Conservation (phyloP, 192 early-diverging fungal species). For the Funneliformis mosseae region DNA sequence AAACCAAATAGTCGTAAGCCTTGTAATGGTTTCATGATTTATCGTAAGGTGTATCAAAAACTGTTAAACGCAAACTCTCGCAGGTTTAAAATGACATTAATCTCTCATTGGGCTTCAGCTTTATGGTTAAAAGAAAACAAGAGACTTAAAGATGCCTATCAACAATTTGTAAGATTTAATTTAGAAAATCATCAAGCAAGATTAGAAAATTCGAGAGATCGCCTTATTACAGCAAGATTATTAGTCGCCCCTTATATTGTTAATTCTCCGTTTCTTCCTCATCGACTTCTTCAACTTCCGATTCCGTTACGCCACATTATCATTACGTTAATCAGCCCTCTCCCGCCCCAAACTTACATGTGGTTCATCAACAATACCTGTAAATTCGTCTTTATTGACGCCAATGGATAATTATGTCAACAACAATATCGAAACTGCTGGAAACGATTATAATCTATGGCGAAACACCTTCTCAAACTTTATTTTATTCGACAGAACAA, state of each 20-base stretch:
- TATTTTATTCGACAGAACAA: neutral
- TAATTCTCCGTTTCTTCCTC: neutral
- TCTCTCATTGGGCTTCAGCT: neutral
- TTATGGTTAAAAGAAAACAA: neutral
- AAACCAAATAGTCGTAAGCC: neutral
- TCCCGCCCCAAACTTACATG: neutral
- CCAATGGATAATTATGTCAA: neutral
- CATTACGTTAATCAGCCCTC: neutral
- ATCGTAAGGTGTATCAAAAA: neutral
- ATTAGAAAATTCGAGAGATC: neutral
- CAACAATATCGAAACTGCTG: neutral
- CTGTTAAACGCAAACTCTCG: neutral
- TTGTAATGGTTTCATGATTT: conserved; percentile 18
- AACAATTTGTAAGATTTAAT: conserved; percentile 5
- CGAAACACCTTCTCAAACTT: neutral
- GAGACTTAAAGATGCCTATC: conserved; percentile 9
- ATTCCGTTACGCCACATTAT: neutral
- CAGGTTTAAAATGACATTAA: neutral
- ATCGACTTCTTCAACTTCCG: neutral
- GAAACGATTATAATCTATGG: neutral
- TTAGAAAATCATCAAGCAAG: neutral
- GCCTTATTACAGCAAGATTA: neutral
- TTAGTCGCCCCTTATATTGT: neutral
- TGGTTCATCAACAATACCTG: neutral
- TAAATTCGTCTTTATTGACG: too few relatives aligned